Conservation (phyloP, 192 early-diverging fungal genomes). For the Umbelopsis isabellina region DNA sequence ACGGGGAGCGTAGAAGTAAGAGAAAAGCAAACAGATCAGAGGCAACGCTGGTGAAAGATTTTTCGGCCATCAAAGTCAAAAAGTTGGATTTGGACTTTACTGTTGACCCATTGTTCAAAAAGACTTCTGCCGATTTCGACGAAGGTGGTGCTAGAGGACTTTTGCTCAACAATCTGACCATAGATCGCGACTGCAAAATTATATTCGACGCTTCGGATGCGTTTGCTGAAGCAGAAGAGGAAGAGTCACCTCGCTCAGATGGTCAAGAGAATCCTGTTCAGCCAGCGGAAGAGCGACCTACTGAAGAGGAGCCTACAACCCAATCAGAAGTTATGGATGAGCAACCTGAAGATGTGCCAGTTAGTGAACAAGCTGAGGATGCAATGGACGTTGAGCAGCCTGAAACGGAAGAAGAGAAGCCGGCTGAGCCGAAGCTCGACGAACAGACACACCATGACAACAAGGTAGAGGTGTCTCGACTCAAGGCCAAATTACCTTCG, state of each 20-base stretch:
- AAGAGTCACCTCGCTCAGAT: slow-evolving; percentile 19
- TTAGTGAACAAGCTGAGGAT: slow-evolving; percentile 30
- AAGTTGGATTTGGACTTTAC: slow-evolving; percentile 91
- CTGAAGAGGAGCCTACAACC: neutral
- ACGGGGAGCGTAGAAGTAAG: slow-evolving; percentile 46
- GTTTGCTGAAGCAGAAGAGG: slow-evolving; percentile 48
- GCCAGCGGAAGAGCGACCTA: neutral
- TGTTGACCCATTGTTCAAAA: slow-evolving; percentile 96
- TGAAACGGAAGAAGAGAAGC: slow-evolving; percentile 24
- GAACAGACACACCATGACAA: slow-evolving; percentile 1
- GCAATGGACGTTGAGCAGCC: slow-evolving; percentile 15
- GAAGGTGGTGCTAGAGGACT: slow-evolving; percentile 94
- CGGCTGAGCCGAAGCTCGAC: neutral
- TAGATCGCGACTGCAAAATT: slow-evolving; percentile 84
- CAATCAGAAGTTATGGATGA: slow-evolving; percentile 15
- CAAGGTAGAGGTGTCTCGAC: slow-evolving; percentile 43
- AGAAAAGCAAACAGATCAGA: slow-evolving; percentile 55
- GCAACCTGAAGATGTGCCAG: slow-evolving; percentile 17
- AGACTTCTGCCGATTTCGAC: slow-evolving; percentile 98
- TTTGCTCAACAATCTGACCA: slow-evolving; percentile 83
- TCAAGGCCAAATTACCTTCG: slow-evolving; percentile 37
- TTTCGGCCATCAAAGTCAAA: slow-evolving; percentile 75
- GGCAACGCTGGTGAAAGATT: slow-evolving; percentile 84
- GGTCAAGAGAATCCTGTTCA: slow-evolving; percentile 16
- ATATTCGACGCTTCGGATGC: slow-evolving; percentile 95